Evolutionary conservation across 257 asterid genomes (phyloP).

Genomic region (Scutellaria baicalensis): DNA sequence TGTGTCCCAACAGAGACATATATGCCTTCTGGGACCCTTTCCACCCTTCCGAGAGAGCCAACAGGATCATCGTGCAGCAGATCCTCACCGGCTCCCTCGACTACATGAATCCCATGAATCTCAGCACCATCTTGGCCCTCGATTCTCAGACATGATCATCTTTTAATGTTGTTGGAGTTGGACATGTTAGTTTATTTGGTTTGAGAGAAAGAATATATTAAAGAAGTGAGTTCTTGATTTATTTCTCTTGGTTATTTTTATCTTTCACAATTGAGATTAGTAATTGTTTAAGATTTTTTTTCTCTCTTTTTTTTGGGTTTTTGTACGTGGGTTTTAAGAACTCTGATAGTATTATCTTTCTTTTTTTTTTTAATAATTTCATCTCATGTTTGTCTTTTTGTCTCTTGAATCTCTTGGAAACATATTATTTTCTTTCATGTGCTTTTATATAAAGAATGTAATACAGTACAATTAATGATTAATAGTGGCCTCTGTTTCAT

Average conservation of each 20-base stretch:
- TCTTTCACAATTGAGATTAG: no score
- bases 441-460: no score
- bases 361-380: background rate
- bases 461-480: no score
- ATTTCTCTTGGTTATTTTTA: background rate
- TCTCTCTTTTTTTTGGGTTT: background rate
- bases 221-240: no score
- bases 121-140: conserved; percentile 50
- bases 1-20: conserved; percentile 53
- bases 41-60: conserved; percentile 64
- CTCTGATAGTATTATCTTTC: background rate
- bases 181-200: no score
- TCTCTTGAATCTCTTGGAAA: background rate
- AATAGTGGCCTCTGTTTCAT: background rate
- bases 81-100: conserved; percentile 38
- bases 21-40: conserved; percentile 70
- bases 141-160: conserved; percentile 30
- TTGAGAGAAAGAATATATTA: background rate
- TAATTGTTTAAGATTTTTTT: background rate
- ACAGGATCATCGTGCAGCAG: conserved; percentile 37
- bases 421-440: background rate
- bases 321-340: background rate
- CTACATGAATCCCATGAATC: conserved; percentile 69
- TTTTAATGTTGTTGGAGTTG: background rate
- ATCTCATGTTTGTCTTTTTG: background rate